phyloP scores from a whole-genome alignment of 371 early-diverging fungal genomes.

The Mucor indicus region DNA sequence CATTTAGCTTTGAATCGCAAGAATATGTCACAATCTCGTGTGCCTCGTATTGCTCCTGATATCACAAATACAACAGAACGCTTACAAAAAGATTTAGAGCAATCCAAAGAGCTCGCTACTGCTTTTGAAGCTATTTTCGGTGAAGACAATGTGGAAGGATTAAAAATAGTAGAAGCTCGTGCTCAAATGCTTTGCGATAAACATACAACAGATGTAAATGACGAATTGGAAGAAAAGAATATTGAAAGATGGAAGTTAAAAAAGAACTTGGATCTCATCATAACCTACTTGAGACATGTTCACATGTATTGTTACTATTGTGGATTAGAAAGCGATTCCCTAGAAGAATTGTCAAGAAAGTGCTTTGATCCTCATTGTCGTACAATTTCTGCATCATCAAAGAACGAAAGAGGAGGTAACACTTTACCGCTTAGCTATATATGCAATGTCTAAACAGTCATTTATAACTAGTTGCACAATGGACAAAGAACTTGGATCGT shows the following conservation, averaged over 20 bases:
- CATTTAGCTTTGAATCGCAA: conserved; percentile 68
- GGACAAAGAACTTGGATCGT: conserved; percentile 67
- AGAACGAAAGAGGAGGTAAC: conserved; percentile 26
- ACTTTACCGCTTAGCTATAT: no score
- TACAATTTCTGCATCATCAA: conserved; percentile 28
- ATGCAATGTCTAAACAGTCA: no score
- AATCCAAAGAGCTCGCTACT: conserved; percentile 59
- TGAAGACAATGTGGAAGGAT: conserved; percentile 22
- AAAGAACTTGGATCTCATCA: conserved; percentile 74
- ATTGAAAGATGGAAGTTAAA: conserved; percentile 39
- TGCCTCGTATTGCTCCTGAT: conserved; percentile 60
- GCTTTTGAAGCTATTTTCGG: conserved; percentile 49
- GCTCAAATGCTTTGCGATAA: conserved; percentile 13
- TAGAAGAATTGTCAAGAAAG: conserved; percentile 81
- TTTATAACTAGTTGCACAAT: conserved; percentile 37
- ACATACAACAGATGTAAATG: background rate
- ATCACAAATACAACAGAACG: conserved; percentile 60
- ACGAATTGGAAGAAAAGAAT: conserved; percentile 14
- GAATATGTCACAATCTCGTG: conserved; percentile 40
- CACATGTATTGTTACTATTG: conserved; percentile 95
- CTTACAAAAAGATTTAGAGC: conserved; percentile 68
- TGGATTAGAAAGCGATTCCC: conserved; percentile 74
- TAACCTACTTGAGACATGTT: conserved; percentile 86
- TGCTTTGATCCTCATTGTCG: conserved; percentile 72
- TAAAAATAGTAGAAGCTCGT: conserved; percentile 28